Conservation (phyloP, 78 protist genomes). For the Dictyostelium firmibasis region DNA sequence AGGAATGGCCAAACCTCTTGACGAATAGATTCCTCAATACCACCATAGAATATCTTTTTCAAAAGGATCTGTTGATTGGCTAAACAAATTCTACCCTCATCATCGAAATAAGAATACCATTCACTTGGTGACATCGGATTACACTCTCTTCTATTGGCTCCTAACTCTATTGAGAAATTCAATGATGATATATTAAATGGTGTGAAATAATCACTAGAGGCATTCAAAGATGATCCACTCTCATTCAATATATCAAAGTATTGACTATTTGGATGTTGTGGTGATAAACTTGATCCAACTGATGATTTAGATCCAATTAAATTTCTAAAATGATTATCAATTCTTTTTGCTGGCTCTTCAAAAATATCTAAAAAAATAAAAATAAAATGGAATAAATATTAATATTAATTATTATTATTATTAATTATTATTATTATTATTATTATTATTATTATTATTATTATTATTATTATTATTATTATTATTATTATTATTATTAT, state of each 20-base stretch:
- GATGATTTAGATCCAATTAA: conserved; percentile 39
- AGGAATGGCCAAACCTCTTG: conserved; percentile 84
- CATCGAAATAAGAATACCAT: conserved; percentile 78
- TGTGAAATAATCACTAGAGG: conserved; percentile 45
- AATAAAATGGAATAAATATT: too few relatives aligned
- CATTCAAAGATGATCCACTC: conserved; percentile 9
- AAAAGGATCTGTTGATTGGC: conserved; percentile 37
- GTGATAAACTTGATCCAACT: conserved; percentile 15
- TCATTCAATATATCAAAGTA: conserved; percentile 6
- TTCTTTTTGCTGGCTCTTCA: conserved; percentile 72
- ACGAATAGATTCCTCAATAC: conserved; percentile 66
- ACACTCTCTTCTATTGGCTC: conserved; percentile 62
- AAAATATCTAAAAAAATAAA: conserved; percentile 70
- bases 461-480: too few relatives aligned
- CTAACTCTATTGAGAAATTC: conserved; percentile 3
- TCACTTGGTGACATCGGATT: conserved; percentile 63
- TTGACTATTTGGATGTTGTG: conserved; percentile 11
- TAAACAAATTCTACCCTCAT: conserved; percentile 60
- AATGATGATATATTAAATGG: conserved; percentile 54
- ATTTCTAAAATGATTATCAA: conserved; percentile 74
- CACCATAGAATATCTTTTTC: conserved; percentile 79
- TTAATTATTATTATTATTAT: background rate
- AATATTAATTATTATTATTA: too few relatives aligned
- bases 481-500: too few relatives aligned
- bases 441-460: too few relatives aligned